Evolutionary conservation across 1,284 basidiomycete species (phyloP).

Genomic region (Schizophyllum amplum): DNA sequence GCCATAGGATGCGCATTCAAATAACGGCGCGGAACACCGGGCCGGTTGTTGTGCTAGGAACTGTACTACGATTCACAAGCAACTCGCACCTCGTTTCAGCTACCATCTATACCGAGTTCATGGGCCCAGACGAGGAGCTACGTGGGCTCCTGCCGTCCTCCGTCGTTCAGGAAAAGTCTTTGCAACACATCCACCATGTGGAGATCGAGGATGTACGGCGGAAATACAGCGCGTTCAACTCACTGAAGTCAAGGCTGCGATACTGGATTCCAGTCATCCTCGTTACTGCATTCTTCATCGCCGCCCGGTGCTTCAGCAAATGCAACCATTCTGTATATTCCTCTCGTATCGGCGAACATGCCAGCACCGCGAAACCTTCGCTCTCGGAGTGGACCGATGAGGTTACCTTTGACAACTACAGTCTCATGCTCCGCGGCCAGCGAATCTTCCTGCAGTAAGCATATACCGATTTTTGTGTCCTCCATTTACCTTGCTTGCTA

Average conservation of each 20-base stretch:
- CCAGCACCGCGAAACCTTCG: not conserved
- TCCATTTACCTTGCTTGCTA: conserved; percentile 13
- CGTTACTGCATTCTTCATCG: not conserved
- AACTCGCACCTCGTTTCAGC: too few species aligned
- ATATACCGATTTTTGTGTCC: not conserved
- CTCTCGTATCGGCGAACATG: not conserved
- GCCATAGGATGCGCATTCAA: too few species aligned
- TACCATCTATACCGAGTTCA: not conserved
- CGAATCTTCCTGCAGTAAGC: conserved; percentile 46
- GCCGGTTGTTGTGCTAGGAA: too few species aligned
- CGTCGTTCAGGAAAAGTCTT: not conserved
- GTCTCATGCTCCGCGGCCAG: conserved; percentile 45
- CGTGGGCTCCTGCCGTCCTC: not conserved
- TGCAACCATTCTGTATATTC: not conserved
- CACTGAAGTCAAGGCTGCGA: not conserved
- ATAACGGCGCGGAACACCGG: not conserved
- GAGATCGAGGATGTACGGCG: not conserved
- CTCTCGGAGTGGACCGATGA: not conserved
- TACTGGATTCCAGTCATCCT: not conserved
- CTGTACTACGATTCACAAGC: too few species aligned
- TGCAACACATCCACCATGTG: not conserved
- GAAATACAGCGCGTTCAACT: not conserved
- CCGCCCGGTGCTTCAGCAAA: not conserved
- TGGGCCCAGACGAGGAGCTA: not conserved
- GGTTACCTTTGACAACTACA: conserved; percentile 45